Evolutionary conservation across 495 filamentous ascomycete genomes (phyloP).

Genomic region (Penicillium subrubescens): DNA sequence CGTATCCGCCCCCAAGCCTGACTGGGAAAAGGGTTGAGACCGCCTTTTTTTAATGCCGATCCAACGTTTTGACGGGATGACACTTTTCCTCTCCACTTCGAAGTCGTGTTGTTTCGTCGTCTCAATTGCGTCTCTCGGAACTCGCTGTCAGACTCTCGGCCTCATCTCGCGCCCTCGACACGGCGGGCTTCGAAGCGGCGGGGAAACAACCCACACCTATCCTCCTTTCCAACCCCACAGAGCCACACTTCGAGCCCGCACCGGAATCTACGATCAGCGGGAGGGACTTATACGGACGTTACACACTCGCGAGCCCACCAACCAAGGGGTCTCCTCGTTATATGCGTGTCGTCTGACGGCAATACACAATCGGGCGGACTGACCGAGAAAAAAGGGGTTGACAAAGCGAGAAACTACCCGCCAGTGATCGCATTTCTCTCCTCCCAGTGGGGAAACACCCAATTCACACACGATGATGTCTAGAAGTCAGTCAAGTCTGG

Average conservation of each 20-base stretch:
- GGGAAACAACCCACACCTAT: constrained; percentile 19
- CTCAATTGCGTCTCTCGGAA: neutral
- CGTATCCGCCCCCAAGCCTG: constrained; percentile 15
- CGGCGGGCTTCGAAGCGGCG: constrained; percentile 13
- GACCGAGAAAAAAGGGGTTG: constrained; percentile 2
- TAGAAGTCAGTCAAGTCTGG: constrained; percentile 49
- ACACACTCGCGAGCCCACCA: constrained; percentile 7
- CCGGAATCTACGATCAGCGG: constrained; percentile 15
- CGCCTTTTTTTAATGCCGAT: constrained; percentile 34
- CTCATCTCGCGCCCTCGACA: neutral
- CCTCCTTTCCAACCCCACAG: constrained; percentile 16
- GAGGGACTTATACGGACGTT: constrained; percentile 12
- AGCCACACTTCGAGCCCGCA: constrained; percentile 14
- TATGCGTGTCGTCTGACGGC: constrained; percentile 13
- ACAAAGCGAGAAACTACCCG: constrained; percentile 2
- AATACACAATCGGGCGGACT: neutral
- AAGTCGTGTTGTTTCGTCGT: too few species aligned
- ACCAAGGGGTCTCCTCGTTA: neutral
- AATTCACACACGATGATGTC: constrained; percentile 41
- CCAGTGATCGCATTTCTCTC: neutral
- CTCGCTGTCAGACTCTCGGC: neutral
- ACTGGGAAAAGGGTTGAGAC: constrained; percentile 15
- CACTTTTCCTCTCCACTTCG: constrained; percentile 14
- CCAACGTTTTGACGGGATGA: constrained; percentile 24
- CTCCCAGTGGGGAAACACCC: constrained; percentile 6